Evolutionary conservation across 2,329 filamentous ascomycete species (phyloP).

Genomic region (Mycogone perniciosa): DNA sequence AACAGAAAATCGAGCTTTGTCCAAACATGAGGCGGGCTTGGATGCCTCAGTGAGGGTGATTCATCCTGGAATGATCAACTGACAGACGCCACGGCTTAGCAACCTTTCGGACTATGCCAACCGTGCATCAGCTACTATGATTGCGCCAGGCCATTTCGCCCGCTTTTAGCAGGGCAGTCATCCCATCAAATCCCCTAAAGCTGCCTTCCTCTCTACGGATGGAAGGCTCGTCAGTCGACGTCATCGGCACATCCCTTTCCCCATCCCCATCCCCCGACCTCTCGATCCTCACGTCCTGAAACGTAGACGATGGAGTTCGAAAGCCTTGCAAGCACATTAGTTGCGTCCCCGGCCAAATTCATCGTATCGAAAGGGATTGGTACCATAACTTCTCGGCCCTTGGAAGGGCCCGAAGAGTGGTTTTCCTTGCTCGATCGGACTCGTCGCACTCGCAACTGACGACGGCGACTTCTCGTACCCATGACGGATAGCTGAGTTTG

Average conservation of each 20-base stretch:
- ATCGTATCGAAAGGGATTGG: conserved; percentile 15
- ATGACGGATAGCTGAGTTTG: conserved; percentile 19
- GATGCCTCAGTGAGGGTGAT: no score
- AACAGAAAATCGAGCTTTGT: background rate
- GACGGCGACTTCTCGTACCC: conserved; percentile 10
- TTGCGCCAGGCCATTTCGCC: conserved; percentile 52
- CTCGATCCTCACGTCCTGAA: conserved; percentile 27
- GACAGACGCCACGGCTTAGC: background rate
- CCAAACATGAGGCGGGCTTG: background rate
- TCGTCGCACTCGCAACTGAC: conserved; percentile 17
- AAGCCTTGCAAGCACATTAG: conserved; percentile 30
- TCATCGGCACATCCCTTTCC: conserved; percentile 29
- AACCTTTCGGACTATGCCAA: background rate
- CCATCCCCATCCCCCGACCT: conserved; percentile 23
- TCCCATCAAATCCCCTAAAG: conserved; percentile 43
- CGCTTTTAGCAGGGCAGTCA: conserved; percentile 52
- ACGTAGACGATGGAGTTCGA: conserved; percentile 27
- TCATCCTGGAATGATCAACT: background rate
- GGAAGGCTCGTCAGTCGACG: conserved; percentile 17
- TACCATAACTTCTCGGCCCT: conserved; percentile 32
- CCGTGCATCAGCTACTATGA: conserved; percentile 4
- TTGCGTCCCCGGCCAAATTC: conserved; percentile 15
- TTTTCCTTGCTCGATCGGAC: conserved; percentile 21
- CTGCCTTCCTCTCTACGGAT: conserved; percentile 16
- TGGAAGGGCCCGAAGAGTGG: conserved; percentile 18